Conservation (phyloP, 116 monocot species). For the Phalaenopsis hybrid region DNA sequence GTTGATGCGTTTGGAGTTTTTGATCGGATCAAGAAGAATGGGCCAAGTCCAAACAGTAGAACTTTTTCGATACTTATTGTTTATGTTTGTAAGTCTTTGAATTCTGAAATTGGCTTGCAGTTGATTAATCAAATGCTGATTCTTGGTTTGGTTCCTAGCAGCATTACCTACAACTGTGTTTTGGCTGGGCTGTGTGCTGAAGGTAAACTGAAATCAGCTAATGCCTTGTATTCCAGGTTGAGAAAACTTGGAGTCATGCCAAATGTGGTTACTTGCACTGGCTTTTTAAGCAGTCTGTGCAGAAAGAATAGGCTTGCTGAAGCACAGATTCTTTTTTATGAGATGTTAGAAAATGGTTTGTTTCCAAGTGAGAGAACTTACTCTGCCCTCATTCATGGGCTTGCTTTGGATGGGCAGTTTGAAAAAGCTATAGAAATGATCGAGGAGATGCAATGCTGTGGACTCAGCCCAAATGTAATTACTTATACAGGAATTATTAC, state of each 20-base stretch:
- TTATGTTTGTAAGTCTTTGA: conserved; percentile 15
- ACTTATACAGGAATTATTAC: conserved; percentile 24
- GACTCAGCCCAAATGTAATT: conserved; percentile 19
- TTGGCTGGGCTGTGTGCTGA: conserved; percentile 22
- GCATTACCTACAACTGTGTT: conserved; percentile 21
- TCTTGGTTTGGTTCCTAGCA: conserved; percentile 14
- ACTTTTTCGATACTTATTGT: conserved; percentile 26
- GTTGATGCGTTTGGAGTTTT: conserved; percentile 12
- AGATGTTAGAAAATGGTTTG: conserved; percentile 19
- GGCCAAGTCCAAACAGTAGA: conserved; percentile 20
- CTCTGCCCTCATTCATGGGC: conserved; percentile 20
- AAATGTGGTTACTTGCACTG: conserved; percentile 25
- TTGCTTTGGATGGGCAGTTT: conserved; percentile 14
- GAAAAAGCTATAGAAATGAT: conserved; percentile 21
- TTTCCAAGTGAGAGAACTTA: conserved; percentile 26
- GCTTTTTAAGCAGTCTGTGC: conserved; percentile 23
- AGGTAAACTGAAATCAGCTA: conserved; percentile 13
- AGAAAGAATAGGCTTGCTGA: conserved; percentile 15
- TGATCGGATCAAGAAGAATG: conserved; percentile 12
- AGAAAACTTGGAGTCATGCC: conserved; percentile 12
- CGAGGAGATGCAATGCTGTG: conserved; percentile 13
- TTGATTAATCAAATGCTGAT: conserved; percentile 22
- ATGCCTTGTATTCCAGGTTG: conserved; percentile 17
- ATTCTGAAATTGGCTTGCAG: conserved; percentile 12
- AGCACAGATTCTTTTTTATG: conserved; percentile 19